A percentile compares a stretch with the other conserved stretches of the same genome.
These are phyloP conservation scores for Pachysolen tannophilus DNA, from an alignment of 805 yeast genomes.

Conservation along the genomic window DNA sequence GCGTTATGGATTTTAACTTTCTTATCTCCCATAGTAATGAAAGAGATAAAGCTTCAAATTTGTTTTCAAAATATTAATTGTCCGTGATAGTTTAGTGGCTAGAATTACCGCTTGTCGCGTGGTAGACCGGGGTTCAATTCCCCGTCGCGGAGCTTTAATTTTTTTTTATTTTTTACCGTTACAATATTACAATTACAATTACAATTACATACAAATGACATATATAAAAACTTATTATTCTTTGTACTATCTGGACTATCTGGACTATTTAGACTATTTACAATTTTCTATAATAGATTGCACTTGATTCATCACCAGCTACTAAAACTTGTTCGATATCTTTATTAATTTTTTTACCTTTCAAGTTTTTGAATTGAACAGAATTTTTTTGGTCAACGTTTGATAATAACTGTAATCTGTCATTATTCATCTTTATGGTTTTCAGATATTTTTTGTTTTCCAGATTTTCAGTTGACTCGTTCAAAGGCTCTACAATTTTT, in stretches of 20 bases:
- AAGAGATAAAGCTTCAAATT: too few species aligned
- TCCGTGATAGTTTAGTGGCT: too few species aligned
- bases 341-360: constrained; percentile 17
- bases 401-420: constrained; percentile 41
- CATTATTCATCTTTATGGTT: constrained; percentile 26
- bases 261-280: too few species aligned
- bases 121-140: too few species aligned
- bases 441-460: constrained; percentile 19
- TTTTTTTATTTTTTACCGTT: too few species aligned
- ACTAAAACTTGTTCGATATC: constrained; percentile 45
- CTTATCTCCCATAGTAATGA: too few species aligned
- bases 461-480: constrained; percentile 13
- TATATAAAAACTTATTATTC: neutral
- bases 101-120: too few species aligned
- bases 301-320: constrained; percentile 58
- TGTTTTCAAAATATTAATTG: too few species aligned
- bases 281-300: constrained; percentile 44
- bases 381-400: constrained; percentile 10
- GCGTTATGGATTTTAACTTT: too few species aligned
- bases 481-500: constrained; percentile 45
- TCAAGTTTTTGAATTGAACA: constrained; percentile 14
- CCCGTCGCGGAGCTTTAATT: too few species aligned
- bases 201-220: neutral
- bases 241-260: too few species aligned
- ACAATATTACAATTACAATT: too few species aligned